Percentiles rank a stretch among this genome's conserved stretches.
phyloP scores from a whole-genome alignment of 2,329 filamentous ascomycete genomes.

The Fusarium sp. region DNA sequence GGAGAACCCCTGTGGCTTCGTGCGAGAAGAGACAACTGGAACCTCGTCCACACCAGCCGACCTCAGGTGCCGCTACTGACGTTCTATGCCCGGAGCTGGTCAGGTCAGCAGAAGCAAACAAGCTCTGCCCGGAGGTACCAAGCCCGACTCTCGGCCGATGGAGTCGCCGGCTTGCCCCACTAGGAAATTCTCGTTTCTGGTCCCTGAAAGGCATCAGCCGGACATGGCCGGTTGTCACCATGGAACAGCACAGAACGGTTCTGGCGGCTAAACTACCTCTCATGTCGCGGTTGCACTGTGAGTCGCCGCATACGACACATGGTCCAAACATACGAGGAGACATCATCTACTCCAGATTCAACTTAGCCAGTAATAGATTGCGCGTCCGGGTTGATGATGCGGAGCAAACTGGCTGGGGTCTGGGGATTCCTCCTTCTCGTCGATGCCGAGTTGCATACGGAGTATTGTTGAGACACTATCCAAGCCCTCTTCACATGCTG shows the following conservation, averaged over 20 bases:
- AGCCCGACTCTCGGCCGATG: constrained; percentile 41
- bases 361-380: background rate
- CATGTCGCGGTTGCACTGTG: background rate
- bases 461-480: background rate
- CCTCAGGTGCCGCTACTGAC: constrained; percentile 16
- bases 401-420: background rate
- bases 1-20: constrained; percentile 12
- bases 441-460: background rate
- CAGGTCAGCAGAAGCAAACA: constrained; percentile 1
- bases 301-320: background rate
- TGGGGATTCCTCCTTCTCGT: background rate
- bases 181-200: constrained; percentile 1
- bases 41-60: constrained; percentile 13
- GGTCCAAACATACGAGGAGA: constrained; percentile 29
- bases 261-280: background rate
- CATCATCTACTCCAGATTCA: constrained; percentile 5
- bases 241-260: background rate
- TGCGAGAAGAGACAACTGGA: constrained; percentile 14
- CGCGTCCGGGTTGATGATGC: constrained; percentile 1
- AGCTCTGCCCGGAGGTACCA: constrained; percentile 12
- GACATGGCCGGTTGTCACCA: constrained; percentile 5
- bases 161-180: constrained; percentile 22
- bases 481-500: background rate
- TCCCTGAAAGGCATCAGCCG: constrained; percentile 1
- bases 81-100: constrained; percentile 17